phyloP scores from a whole-genome alignment of 768 basidiomycete species.

The Serendipita sp. region DNA sequence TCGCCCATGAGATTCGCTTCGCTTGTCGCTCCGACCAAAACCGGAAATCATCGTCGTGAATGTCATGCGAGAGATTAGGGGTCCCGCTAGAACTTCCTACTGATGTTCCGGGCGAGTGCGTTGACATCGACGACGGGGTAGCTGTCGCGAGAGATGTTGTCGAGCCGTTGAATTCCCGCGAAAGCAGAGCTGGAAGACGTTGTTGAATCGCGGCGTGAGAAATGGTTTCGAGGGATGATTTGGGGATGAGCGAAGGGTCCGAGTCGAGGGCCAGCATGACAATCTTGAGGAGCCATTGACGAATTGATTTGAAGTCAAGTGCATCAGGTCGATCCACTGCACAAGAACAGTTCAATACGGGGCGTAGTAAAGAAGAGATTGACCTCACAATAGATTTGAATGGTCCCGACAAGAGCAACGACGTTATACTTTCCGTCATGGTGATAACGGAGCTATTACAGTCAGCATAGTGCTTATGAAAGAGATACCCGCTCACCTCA shows the following conservation, averaged over 20 bases:
- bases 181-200: neutral
- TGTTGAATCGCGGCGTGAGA: constrained; percentile 9
- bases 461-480: neutral
- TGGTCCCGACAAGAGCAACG: constrained; percentile 64
- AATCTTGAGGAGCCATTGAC: constrained; percentile 49
- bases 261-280: constrained; percentile 78
- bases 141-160: neutral
- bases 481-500: constrained; percentile 35
- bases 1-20: constrained; percentile 63
- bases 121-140: neutral
- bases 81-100: neutral
- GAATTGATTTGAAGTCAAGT: constrained; percentile 48
- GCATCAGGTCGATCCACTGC: constrained; percentile 53
- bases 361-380: neutral
- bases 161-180: neutral
- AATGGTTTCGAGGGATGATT: constrained; percentile 21
- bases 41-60: constrained; percentile 58
- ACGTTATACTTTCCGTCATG: constrained; percentile 98
- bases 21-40: constrained; percentile 90
- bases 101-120: neutral
- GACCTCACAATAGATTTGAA: constrained; percentile 73
- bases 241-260: constrained; percentile 65
- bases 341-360: neutral
- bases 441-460: constrained; percentile 61
- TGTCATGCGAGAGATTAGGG: neutral